These are phyloP conservation scores for Colletotrichum sp. DNA, from an alignment of 2,329 filamentous ascomycete species.

Conservation along the genomic window DNA sequence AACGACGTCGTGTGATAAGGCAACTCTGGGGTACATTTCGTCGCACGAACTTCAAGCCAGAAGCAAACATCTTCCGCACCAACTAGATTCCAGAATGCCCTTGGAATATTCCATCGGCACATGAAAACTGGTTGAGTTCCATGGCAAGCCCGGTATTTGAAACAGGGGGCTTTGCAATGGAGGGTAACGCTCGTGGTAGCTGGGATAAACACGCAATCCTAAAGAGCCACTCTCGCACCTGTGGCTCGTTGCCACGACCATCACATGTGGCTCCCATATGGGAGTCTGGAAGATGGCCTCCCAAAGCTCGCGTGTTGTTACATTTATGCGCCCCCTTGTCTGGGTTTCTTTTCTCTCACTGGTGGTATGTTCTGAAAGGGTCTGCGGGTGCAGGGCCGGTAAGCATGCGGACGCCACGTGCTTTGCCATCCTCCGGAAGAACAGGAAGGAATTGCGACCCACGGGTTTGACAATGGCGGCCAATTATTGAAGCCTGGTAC, in stretches of 20 bases:
- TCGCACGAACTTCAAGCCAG: not conserved
- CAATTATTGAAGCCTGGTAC: slow-evolving; percentile 24
- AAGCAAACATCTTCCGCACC: not conserved
- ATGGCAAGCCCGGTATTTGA: not conserved
- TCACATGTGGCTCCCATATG: slow-evolving; percentile 10
- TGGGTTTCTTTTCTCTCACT: not conserved
- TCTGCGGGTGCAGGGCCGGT: not conserved
- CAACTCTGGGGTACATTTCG: not conserved
- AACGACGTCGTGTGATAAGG: not conserved
- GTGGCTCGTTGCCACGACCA: not conserved
- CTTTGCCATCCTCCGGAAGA: not conserved
- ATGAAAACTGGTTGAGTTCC: not conserved
- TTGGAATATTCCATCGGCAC: not conserved
- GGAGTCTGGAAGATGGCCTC: not conserved
- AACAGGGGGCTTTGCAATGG: not conserved
- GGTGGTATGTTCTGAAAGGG: not conserved
- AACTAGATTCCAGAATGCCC: not conserved
- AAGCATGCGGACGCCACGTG: slow-evolving; percentile 20
- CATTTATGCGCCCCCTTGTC: slow-evolving; percentile 2
- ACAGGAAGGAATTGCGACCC: not conserved
- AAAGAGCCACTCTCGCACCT: not conserved
- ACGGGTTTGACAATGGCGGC: slow-evolving; percentile 27
- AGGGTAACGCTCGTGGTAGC: not conserved
- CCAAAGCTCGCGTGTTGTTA: not conserved
- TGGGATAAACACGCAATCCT: not conserved